Percentiles rank a stretch among this genome's conserved stretches.
phyloP scores from a whole-genome alignment of 2,329 filamentous ascomycete species.

The Fusarium zealandicum region DNA sequence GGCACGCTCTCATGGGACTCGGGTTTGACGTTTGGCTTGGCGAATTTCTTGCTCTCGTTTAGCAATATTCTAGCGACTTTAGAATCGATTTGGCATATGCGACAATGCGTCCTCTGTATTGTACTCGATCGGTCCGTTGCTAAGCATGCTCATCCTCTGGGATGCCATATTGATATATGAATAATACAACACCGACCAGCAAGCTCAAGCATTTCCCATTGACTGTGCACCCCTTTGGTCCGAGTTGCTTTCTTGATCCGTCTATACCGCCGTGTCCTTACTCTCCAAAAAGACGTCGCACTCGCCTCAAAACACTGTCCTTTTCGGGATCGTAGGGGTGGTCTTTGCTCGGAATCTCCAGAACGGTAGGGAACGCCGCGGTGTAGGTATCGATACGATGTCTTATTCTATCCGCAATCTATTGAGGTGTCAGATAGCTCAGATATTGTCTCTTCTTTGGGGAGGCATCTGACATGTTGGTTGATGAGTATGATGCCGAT shows the following conservation, averaged over 20 bases:
- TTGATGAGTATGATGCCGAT: conserved; percentile 98
- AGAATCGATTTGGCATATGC: conserved; percentile 34
- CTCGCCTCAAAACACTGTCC: conserved; percentile 93
- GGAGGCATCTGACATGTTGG: conserved; percentile 75
- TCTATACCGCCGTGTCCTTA: conserved; percentile 48
- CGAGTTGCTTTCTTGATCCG: conserved; percentile 14
- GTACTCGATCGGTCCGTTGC: conserved; percentile 7
- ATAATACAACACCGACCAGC: conserved; percentile 11
- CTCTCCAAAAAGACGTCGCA: conserved; percentile 73
- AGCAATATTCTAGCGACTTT: conserved; percentile 35
- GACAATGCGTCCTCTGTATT: conserved; percentile 23
- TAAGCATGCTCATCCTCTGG: conserved; percentile 8
- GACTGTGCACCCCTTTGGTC: conserved; percentile 1
- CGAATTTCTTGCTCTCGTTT: conserved; percentile 32
- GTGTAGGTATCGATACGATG: conserved; percentile 90
- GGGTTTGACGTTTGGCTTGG: conserved; percentile 29
- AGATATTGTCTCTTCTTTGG: not conserved
- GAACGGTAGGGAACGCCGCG: conserved; percentile 91
- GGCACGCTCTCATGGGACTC: conserved; percentile 30
- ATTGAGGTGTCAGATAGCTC: conserved; percentile 33
- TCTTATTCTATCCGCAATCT: conserved; percentile 95
- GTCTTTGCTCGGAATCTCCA: conserved; percentile 98
- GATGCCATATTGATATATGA: conserved; percentile 3
- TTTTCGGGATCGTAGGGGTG: conserved; percentile 99
- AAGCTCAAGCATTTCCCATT: conserved; percentile 8